Conservation (phyloP, 192 early-diverging fungal species). For the Podila verticillata region DNA sequence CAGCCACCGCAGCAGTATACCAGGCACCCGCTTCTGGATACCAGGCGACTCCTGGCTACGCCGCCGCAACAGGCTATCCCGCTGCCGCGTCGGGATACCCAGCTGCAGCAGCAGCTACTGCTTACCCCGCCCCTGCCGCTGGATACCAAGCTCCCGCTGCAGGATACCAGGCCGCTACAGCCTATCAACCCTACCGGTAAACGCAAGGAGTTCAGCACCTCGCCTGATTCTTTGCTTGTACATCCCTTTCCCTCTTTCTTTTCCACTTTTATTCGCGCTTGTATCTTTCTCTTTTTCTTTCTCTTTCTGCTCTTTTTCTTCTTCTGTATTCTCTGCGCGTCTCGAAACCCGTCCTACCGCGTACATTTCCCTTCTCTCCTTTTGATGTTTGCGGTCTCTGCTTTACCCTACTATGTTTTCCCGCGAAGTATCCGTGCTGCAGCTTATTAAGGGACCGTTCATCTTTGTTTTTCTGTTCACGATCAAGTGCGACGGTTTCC, state of each 20-base stretch:
- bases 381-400: background rate
- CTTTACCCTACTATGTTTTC: too few relatives aligned
- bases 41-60: constrained; percentile 3
- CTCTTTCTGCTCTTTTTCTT: background rate
- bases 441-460: too few relatives aligned
- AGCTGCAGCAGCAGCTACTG: background rate
- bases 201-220: background rate
- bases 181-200: constrained; percentile 50
- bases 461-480: too few relatives aligned
- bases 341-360: background rate
- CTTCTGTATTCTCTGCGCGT: constrained; percentile 1
- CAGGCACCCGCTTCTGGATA: background rate
- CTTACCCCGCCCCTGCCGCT: constrained; percentile 6
- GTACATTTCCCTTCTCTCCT: background rate
- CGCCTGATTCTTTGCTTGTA: background rate
- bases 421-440: too few relatives aligned
- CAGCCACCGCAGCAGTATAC: constrained; percentile 1
- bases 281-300: background rate
- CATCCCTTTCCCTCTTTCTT: constrained; percentile 4
- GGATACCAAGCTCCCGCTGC: constrained; percentile 10
- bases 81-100: constrained; percentile 31
- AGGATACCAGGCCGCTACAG: constrained; percentile 9
- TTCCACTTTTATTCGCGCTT: background rate
- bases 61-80: constrained; percentile 18
- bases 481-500: too few relatives aligned